Percentiles rank a stretch among this genome's conserved stretches.
These are phyloP conservation scores for Kluyveromyces aestuarii DNA, from an alignment of 805 yeast genomes.

Conservation along the genomic window DNA sequence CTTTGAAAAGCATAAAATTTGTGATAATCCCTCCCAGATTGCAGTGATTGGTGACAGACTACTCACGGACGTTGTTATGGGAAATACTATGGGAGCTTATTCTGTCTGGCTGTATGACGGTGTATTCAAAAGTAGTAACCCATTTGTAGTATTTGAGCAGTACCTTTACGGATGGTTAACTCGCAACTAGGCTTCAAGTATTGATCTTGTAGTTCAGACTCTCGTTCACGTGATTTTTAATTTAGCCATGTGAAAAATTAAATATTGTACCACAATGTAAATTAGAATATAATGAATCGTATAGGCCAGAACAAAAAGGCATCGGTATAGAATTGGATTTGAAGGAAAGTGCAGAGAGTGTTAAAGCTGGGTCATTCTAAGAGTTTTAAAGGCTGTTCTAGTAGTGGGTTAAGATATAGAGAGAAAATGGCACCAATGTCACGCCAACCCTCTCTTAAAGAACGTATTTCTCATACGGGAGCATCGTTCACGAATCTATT, in stretches of 20 bases:
- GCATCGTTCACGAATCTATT: constrained; percentile 28
- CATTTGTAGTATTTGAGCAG: constrained; percentile 2
- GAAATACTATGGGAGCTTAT: constrained; percentile 83
- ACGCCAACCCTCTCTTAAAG: constrained; percentile 16
- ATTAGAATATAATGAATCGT: background rate
- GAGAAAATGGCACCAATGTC: constrained; percentile 4
- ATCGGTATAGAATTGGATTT: background rate
- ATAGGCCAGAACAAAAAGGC: background rate
- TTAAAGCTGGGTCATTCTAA: background rate
- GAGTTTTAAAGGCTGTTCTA: background rate
- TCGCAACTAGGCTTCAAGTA: background rate
- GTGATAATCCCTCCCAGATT: constrained; percentile 47
- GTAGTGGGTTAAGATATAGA: background rate
- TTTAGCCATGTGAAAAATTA: background rate
- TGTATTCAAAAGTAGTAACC: constrained; percentile 39
- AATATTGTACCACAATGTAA: background rate
- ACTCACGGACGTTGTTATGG: constrained; percentile 88
- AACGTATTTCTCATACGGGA: constrained; percentile 16
- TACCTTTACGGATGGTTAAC: background rate
- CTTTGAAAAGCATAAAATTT: constrained; percentile 41
- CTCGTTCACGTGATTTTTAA: background rate
- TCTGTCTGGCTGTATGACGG: constrained; percentile 82
- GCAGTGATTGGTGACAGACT: constrained; percentile 87
- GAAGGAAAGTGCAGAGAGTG: background rate
- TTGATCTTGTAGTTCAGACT: background rate